phyloP scores from a whole-genome alignment of 371 early-diverging fungal species.

The Mortierella sp. region DNA sequence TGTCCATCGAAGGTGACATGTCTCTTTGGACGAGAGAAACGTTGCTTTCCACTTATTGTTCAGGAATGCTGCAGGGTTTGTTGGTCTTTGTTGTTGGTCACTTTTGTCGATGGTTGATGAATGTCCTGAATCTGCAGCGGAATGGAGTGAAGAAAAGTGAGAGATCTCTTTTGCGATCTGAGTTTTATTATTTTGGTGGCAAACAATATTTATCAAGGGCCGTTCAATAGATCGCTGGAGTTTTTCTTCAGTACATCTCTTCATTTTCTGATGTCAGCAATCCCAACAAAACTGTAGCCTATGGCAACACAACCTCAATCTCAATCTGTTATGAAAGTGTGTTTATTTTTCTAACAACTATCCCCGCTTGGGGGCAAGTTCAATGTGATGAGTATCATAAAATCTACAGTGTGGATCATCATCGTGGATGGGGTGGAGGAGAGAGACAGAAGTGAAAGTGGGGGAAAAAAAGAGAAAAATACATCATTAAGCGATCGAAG shows the following conservation, averaged over 20 bases:
- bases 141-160: neutral
- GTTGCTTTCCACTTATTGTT: too few species aligned
- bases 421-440: conserved; percentile 1
- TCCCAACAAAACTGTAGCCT: neutral
- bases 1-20: conserved; percentile 19
- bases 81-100: neutral
- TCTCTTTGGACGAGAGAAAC: neutral
- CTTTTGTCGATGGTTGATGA: neutral
- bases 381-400: conserved; percentile 11
- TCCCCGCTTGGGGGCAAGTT: conserved; percentile 6
- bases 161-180: neutral
- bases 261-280: too few species aligned
- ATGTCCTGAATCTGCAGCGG: conserved; percentile 7
- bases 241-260: too few species aligned
- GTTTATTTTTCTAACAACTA: conserved; percentile 12
- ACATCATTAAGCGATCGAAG: conserved; percentile 21
- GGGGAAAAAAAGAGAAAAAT: neutral
- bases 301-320: too few species aligned
- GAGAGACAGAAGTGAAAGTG: neutral
- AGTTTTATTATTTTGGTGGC: neutral
- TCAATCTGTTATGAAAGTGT: neutral
- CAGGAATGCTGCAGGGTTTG: neutral
- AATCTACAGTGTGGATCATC: conserved; percentile 13
- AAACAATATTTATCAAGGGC: neutral
- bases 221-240: neutral